phyloP scores from a whole-genome alignment of 2,329 filamentous ascomycete genomes.

The Pseudocercospora cruenta region DNA sequence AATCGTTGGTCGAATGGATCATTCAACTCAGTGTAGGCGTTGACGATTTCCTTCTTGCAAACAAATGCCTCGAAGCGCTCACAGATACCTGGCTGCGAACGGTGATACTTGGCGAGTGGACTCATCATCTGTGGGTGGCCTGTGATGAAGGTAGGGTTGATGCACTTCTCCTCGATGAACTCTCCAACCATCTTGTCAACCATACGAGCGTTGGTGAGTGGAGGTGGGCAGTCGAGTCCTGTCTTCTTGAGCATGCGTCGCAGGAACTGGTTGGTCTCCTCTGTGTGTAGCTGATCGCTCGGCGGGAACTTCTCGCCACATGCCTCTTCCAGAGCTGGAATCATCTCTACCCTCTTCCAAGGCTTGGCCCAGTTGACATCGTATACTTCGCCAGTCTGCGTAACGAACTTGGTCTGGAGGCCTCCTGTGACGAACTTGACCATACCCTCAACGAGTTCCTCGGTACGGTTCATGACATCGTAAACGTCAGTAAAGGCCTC shows the following conservation, averaged over 20 bases:
- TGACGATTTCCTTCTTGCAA: slow-evolving; percentile 94
- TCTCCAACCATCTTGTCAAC: slow-evolving; percentile 89
- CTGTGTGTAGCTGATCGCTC: slow-evolving; percentile 83
- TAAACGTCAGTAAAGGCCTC: slow-evolving; percentile 83
- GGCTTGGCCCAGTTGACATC: slow-evolving; percentile 95
- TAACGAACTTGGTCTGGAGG: slow-evolving; percentile 68
- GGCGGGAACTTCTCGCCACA: slow-evolving; percentile 93
- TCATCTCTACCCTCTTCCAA: slow-evolving; percentile 95
- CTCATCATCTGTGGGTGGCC: slow-evolving; percentile 87
- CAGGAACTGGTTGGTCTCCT: slow-evolving; percentile 87
- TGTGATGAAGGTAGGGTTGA: slow-evolving; percentile 90
- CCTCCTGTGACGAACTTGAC: slow-evolving; percentile 84
- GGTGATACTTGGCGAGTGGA: slow-evolving; percentile 93
- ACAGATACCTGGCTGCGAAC: slow-evolving; percentile 77
- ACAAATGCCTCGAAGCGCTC: slow-evolving; percentile 98
- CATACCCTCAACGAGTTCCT: slow-evolving; percentile 86
- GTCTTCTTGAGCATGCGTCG: slow-evolving; percentile 82
- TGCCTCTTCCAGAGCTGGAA: slow-evolving; percentile 84
- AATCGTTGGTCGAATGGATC: slow-evolving; percentile 93
- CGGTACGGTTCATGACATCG: slow-evolving; percentile 87
- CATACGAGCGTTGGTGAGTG: slow-evolving; percentile 92
- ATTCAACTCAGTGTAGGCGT: slow-evolving; percentile 97
- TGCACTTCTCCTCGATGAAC: slow-evolving; percentile 90
- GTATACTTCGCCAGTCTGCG: slow-evolving; percentile 81
- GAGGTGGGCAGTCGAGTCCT: slow-evolving; percentile 85